Conservation (phyloP, 208 protist species). For the Acanthamoeba culbertsoni region DNA sequence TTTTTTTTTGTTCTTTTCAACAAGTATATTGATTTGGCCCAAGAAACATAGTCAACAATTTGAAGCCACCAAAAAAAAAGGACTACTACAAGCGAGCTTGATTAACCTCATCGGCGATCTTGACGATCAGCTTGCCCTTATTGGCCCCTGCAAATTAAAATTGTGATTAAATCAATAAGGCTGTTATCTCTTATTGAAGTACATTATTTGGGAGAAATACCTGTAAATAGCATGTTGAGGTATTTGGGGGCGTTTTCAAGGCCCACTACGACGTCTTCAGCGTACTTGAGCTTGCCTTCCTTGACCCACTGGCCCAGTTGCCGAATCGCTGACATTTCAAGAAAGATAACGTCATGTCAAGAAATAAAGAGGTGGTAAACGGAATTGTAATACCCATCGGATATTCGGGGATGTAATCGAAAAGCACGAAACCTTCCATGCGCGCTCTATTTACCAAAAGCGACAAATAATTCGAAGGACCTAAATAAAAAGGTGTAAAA, state of each 20-base stretch:
- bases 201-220: neutral
- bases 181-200: neutral
- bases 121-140: slow-evolving; percentile 58
- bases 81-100: too few relatives aligned
- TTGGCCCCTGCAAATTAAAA: neutral
- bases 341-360: neutral
- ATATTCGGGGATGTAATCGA: slow-evolving; percentile 48
- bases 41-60: too few relatives aligned
- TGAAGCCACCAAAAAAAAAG: too few relatives aligned
- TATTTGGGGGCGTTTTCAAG: slow-evolving; percentile 53
- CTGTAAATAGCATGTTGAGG: slow-evolving; percentile 49
- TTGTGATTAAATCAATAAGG: neutral
- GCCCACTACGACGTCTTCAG: slow-evolving; percentile 52
- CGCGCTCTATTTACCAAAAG: slow-evolving; percentile 40
- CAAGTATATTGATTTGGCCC: too few relatives aligned
- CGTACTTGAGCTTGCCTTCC: slow-evolving; percentile 65
- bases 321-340: neutral
- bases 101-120: slow-evolving; percentile 17
- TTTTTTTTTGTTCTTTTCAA: too few relatives aligned
- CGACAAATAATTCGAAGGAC: slow-evolving; percentile 54
- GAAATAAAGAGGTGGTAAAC: neutral
- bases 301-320: slow-evolving; percentile 46
- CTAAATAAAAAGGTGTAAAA: too few relatives aligned
- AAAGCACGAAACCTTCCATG: slow-evolving; percentile 58
- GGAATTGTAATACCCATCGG: neutral